These are phyloP conservation scores for Artomyces pyxidatus DNA, from an alignment of 768 basidiomycete species.

Conservation along the genomic window DNA sequence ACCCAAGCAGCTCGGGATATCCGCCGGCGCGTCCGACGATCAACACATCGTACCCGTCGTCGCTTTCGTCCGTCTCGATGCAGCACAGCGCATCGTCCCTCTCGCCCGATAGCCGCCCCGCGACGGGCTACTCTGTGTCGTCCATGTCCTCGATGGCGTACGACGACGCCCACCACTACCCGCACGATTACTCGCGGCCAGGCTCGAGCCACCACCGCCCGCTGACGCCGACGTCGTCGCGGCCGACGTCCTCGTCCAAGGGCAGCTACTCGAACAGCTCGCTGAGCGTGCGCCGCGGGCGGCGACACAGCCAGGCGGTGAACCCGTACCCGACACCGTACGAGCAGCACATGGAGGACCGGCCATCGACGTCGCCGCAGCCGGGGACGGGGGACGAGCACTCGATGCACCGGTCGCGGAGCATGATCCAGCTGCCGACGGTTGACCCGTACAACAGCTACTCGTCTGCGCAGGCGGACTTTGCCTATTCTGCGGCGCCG, in stretches of 20 bases:
- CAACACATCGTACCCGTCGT: conserved; percentile 55
- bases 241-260: conserved; percentile 65
- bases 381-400: conserved; percentile 31
- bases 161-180: conserved; percentile 41
- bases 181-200: conserved; percentile 57
- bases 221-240: conserved; percentile 54
- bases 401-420: conserved; percentile 65
- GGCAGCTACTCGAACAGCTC: conserved; percentile 43
- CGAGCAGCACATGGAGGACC: conserved; percentile 31
- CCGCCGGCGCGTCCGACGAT: conserved; percentile 54
- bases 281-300: conserved; percentile 61
- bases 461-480: conserved; percentile 45
- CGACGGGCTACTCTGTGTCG: conserved; percentile 80
- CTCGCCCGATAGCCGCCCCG: conserved; percentile 81
- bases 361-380: conserved; percentile 17
- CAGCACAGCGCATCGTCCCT: conserved; percentile 62
- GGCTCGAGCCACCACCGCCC: conserved; percentile 63
- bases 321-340: conserved; percentile 84
- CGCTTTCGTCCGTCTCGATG: conserved; percentile 30
- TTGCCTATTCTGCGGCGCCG: conserved; percentile 68
- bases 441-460: conserved; percentile 37
- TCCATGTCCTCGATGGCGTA: conserved; percentile 60
- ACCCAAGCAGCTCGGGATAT: conserved; percentile 45
- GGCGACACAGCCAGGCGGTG: conserved; percentile 82
- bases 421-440: conserved; percentile 75